Percentiles rank a stretch among this genome's conserved stretches.
Conservation (phyloP, 768 basidiomycete species). For the Pleurotus eryngii region DNA sequence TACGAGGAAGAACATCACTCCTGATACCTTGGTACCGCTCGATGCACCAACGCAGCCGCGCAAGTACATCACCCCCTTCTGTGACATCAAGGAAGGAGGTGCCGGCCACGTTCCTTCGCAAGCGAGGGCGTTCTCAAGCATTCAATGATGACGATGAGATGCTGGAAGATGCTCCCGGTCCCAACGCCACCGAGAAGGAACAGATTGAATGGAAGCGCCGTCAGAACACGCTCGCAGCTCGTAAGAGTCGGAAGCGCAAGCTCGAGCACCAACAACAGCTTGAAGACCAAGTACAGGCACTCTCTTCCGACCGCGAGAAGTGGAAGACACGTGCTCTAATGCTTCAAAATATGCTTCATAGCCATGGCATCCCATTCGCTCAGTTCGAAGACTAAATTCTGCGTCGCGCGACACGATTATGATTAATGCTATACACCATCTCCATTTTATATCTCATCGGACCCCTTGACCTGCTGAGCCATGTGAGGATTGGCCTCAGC, state of each 20-base stretch:
- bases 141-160: conserved; percentile 50
- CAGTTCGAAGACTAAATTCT: conserved; percentile 29
- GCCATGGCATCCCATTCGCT: conserved; percentile 56
- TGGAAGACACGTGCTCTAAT: conserved; percentile 58
- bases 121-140: conserved; percentile 45
- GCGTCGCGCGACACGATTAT: background rate
- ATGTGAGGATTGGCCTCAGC: conserved; percentile 7
- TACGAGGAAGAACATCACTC: conserved; percentile 69
- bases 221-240: conserved; percentile 84
- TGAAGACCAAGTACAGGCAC: conserved; percentile 50
- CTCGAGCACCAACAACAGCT: conserved; percentile 63
- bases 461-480: background rate
- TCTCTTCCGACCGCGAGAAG: conserved; percentile 56
- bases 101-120: conserved; percentile 66
- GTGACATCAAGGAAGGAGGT: conserved; percentile 76
- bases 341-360: conserved; percentile 49
- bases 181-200: conserved; percentile 51
- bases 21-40: conserved; percentile 60
- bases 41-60: conserved; percentile 81
- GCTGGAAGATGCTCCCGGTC: conserved; percentile 34
- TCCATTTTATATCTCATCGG: background rate
- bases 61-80: conserved; percentile 66
- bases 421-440: background rate
- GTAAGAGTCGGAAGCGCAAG: conserved; percentile 75
- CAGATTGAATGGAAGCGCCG: conserved; percentile 77